Evolutionary conservation across 169 alveolate species (phyloP).

Genomic region (Pseudocohnilembus persalinus): DNA sequence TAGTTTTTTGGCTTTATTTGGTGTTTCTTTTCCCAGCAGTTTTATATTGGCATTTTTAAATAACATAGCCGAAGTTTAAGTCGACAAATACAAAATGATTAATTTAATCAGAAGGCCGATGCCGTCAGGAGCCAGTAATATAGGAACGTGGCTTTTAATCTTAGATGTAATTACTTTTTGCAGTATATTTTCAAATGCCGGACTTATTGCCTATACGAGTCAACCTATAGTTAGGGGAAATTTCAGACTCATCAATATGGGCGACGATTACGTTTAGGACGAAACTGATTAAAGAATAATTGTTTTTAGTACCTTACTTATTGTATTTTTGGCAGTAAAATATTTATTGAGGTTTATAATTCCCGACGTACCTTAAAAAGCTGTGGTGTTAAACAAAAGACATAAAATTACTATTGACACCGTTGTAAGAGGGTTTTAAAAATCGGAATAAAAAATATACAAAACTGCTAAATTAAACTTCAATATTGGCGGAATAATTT

Average conservation of each 20-base stretch:
- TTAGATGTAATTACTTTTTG: conserved; percentile 36
- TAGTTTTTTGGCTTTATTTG: conserved; percentile 28
- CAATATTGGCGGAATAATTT: not conserved
- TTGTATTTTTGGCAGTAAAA: conserved; percentile 27
- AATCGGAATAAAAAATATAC: not conserved
- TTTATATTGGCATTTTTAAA: conserved; percentile 32
- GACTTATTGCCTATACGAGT: not conserved
- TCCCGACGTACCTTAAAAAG: conserved; percentile 34
- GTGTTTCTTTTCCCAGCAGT: conserved; percentile 35
- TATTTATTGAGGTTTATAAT: conserved; percentile 28
- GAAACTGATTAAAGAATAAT: conserved; percentile 15
- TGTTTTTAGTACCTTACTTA: conserved; percentile 8
- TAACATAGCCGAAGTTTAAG: conserved; percentile 32
- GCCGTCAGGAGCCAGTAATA: conserved; percentile 28
- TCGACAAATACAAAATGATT: conserved; percentile 32
- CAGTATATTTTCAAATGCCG: conserved; percentile 39
- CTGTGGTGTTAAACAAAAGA: conserved; percentile 27
- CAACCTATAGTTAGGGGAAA: not conserved
- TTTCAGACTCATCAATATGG: not conserved
- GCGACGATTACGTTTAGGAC: not conserved
- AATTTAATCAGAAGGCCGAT: conserved; percentile 19
- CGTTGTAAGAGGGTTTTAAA: conserved; percentile 24
- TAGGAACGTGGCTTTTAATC: conserved; percentile 40
- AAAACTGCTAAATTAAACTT: not conserved
- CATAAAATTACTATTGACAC: conserved; percentile 25